Conservation (phyloP, 2,329 filamentous ascomycete species). For the Bipolaris victoriae region DNA sequence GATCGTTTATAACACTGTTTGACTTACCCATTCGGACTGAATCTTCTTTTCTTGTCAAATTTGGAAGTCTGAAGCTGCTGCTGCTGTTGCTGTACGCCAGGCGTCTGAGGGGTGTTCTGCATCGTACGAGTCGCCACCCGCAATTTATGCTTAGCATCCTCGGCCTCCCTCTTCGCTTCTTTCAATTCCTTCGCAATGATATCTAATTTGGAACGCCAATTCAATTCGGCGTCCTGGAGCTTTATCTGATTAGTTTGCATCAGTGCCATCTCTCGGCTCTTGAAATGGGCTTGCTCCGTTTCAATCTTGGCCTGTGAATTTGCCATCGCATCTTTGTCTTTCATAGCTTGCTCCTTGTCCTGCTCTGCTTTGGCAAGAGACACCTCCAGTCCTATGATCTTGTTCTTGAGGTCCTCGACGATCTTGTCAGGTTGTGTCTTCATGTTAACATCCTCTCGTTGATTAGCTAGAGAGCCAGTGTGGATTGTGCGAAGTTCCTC, state of each 20-base stretch:
- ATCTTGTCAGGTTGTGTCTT: background rate
- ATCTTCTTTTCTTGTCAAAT: conserved; percentile 3
- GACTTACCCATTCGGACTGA: background rate
- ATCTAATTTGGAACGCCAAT: background rate
- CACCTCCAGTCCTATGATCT: background rate
- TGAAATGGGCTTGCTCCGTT: background rate
- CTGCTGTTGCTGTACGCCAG: background rate
- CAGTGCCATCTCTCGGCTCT: background rate
- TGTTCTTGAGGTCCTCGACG: background rate
- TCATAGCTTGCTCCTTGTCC: background rate
- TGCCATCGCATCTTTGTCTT: background rate
- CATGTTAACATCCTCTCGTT: background rate
- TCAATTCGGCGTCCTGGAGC: background rate
- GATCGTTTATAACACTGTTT: no score
- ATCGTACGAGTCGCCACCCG: background rate
- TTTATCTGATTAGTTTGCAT: background rate
- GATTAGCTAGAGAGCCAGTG: background rate
- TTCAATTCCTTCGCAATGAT: background rate
- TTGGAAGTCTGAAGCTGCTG: background rate
- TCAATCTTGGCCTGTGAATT: background rate
- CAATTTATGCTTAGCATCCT: background rate
- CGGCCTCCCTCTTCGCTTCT: background rate
- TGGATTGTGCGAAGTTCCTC: background rate
- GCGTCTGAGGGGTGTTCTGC: background rate
- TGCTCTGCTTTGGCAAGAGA: background rate